phyloP scores from a whole-genome alignment of 805 yeast genomes.

The Candida broadrunensis region DNA sequence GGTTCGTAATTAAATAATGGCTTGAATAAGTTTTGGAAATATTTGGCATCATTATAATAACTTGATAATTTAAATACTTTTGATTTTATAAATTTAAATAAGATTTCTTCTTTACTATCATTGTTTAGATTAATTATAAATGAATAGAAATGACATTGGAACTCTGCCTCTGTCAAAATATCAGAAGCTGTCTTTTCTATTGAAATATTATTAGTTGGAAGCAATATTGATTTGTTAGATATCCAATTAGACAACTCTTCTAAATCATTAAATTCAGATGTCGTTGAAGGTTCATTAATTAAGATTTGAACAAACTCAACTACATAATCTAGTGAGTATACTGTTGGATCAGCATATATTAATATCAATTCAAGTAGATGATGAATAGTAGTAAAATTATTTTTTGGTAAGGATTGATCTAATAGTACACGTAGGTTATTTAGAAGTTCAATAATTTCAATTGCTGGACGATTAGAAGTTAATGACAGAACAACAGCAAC shows the following conservation, averaged over 20 bases:
- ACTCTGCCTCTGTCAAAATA: constrained; percentile 4
- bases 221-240: neutral
- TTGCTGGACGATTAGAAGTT: neutral
- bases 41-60: constrained; percentile 15
- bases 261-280: constrained; percentile 2
- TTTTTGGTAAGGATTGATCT: neutral
- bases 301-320: neutral
- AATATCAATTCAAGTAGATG: constrained; percentile 8
- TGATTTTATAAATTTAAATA: constrained; percentile 17
- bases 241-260: constrained; percentile 5
- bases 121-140: neutral
- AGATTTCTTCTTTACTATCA: constrained; percentile 3
- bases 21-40: constrained; percentile 12
- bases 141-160: neutral
- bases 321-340: constrained; percentile 1
- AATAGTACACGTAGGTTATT: neutral
- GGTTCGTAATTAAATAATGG: constrained; percentile 10
- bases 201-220: neutral
- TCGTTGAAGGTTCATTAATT: neutral
- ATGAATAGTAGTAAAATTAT: constrained; percentile 1
- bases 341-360: constrained; percentile 8
- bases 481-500: constrained; percentile 2
- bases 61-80: constrained; percentile 16
- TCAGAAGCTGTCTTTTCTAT: constrained; percentile 9
- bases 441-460: neutral